Percentiles rank a stretch among this genome's conserved stretches.
phyloP scores from a whole-genome alignment of 202 grass and related monocot genomes.

The Carex arenaria region DNA sequence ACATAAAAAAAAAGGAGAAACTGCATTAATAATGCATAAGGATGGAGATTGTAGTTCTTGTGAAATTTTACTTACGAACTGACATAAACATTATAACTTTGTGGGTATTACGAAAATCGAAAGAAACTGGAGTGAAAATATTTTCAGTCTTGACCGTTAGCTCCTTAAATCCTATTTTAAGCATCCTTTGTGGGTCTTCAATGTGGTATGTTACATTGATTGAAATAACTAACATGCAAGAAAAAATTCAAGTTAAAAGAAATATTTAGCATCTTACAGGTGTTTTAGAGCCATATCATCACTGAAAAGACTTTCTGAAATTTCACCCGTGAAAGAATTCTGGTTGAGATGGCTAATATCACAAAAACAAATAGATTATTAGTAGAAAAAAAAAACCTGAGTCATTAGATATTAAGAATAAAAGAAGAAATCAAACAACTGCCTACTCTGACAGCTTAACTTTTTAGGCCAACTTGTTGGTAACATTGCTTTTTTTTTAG shows the following conservation, averaged over 20 bases:
- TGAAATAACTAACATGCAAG: slow-evolving; percentile 2
- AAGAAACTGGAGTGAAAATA: not conserved
- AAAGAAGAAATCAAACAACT: not conserved
- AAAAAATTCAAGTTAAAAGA: not conserved
- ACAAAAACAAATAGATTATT: slow-evolving; percentile 22
- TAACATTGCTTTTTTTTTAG: not conserved
- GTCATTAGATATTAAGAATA: not conserved
- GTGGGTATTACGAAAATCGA: not conserved
- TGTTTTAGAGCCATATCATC: slow-evolving; percentile 41
- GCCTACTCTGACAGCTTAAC: not conserved
- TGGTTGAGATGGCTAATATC: slow-evolving; percentile 61
- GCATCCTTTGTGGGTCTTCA: not conserved
- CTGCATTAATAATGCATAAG: not conserved
- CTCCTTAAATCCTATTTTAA: not conserved
- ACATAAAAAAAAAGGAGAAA: slow-evolving; percentile 1
- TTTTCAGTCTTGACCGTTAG: not conserved
- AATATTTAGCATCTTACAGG: slow-evolving; percentile 49
- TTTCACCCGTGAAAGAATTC: slow-evolving; percentile 51
- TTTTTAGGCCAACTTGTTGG: not conserved
- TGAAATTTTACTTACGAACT: not conserved
- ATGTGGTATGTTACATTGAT: not conserved
- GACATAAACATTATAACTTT: not conserved
- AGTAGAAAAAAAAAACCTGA: not conserved
- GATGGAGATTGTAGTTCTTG: not conserved
- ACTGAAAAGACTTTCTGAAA: slow-evolving; percentile 59